These are phyloP conservation scores for Clitoria ternatea DNA, from an alignment of 306 rosid species.

Conservation along the genomic window DNA sequence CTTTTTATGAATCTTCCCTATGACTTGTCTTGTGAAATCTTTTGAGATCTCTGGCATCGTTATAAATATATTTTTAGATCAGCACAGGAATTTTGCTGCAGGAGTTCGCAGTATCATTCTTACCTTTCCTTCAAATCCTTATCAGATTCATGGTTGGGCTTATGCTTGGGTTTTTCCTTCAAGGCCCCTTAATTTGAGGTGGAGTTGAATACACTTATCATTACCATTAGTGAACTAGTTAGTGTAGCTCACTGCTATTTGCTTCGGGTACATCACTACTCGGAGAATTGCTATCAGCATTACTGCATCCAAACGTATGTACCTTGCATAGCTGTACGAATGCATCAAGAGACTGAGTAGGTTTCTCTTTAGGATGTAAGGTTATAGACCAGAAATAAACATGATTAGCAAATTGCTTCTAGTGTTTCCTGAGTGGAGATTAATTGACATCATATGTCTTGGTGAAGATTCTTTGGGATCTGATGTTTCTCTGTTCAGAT, in stretches of 20 bases:
- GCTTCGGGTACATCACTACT: neutral
- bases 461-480: slow-evolving; percentile 15
- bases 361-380: slow-evolving; percentile 11
- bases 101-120: neutral
- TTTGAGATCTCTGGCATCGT: neutral
- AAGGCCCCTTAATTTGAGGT: neutral
- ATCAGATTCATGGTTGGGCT: neutral
- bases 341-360: neutral
- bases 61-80: neutral
- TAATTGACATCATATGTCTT: slow-evolving; percentile 10
- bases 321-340: slow-evolving; percentile 1
- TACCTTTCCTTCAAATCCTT: neutral
- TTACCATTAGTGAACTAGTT: slow-evolving; percentile 4
- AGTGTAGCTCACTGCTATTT: neutral
- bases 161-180: neutral
- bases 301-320: neutral
- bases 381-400: neutral
- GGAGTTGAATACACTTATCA: neutral
- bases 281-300: neutral
- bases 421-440: slow-evolving; percentile 2
- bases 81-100: neutral
- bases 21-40: neutral
- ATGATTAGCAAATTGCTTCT: slow-evolving; percentile 6
- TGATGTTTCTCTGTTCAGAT: neutral
- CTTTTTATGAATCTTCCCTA: neutral